phyloP scores from a whole-genome alignment of 163 green algal genomes.

The Scenedesmus sp. region DNA sequence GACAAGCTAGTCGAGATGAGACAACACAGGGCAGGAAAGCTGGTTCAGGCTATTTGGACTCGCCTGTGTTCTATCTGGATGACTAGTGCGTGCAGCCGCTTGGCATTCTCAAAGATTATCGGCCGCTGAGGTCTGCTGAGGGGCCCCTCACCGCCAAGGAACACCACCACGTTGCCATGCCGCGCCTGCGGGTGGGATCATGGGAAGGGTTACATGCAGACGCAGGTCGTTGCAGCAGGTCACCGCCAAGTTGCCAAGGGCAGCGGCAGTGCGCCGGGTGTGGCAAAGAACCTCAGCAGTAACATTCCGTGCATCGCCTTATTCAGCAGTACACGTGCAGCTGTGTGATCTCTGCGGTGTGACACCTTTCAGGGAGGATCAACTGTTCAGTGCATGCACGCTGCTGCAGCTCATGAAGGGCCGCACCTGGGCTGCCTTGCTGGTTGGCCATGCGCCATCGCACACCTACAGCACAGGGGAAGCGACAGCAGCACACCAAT shows the following conservation, averaged over 20 bases:
- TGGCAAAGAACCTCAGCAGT: too few relatives aligned
- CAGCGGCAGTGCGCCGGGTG: too few relatives aligned
- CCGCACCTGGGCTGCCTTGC: not conserved
- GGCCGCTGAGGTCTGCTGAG: not conserved
- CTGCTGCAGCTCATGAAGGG: not conserved
- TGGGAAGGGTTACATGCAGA: too few relatives aligned
- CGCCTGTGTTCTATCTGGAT: not conserved
- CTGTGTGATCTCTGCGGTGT: too few relatives aligned
- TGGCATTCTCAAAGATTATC: slow-evolving; percentile 26
- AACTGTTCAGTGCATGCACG: too few relatives aligned
- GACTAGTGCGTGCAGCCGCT: slow-evolving; percentile 11
- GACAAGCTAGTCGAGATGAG: too few relatives aligned
- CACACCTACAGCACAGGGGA: not conserved
- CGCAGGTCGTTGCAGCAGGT: too few relatives aligned
- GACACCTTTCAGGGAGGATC: too few relatives aligned
- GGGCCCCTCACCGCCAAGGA: not conserved
- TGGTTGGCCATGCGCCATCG: slow-evolving; percentile 1
- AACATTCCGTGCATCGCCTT: too few relatives aligned
- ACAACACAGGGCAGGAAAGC: too few relatives aligned
- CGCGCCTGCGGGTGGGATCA: not conserved
- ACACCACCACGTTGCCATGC: slow-evolving; percentile 3
- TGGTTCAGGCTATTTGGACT: not conserved
- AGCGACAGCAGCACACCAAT: not conserved
- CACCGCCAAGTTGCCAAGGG: too few relatives aligned
- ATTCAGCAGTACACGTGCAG: too few relatives aligned